phyloP scores from a whole-genome alignment of 2,329 filamentous ascomycete species.

The Salinomyces thailandicus region DNA sequence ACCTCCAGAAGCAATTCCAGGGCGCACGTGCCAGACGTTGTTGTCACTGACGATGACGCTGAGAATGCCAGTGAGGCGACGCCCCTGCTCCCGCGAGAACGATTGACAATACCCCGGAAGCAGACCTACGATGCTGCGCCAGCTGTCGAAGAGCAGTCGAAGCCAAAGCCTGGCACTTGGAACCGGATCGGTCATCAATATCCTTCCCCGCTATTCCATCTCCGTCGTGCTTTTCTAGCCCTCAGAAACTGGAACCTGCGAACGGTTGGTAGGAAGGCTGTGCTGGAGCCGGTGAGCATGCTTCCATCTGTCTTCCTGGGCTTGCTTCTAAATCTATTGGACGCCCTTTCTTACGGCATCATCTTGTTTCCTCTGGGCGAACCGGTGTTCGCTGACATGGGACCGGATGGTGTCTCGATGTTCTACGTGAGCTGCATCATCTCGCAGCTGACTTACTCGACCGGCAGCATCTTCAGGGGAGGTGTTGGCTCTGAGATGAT shows the following conservation, averaged over 20 bases:
- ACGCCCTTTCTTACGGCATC: conserved; percentile 94
- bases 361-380: conserved; percentile 77
- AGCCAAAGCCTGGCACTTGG: conserved; percentile 16
- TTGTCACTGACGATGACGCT: conserved; percentile 18
- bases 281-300: conserved; percentile 59
- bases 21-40: conserved; percentile 16
- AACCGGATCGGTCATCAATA: conserved; percentile 21
- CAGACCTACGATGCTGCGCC: conserved; percentile 13
- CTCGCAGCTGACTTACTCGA: conserved; percentile 82
- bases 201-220: conserved; percentile 10
- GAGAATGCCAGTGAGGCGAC: conserved; percentile 16
- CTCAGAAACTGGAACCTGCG: conserved; percentile 60
- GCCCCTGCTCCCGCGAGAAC: conserved; percentile 28
- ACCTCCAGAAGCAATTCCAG: neutral
- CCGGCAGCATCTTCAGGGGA: conserved; percentile 78
- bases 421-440: conserved; percentile 98
- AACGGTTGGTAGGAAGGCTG: conserved; percentile 51
- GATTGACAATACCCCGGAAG: conserved; percentile 16
- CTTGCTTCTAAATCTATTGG: conserved; percentile 79
- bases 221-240: conserved; percentile 17
- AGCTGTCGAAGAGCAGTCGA: conserved; percentile 17
- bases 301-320: conserved; percentile 83
- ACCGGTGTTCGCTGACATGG: conserved; percentile 72
- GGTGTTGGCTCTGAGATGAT: conserved; percentile 96
- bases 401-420: conserved; percentile 91